A percentile compares a stretch with the other conserved stretches of the same genome.
phyloP scores from a whole-genome alignment of 2,329 filamentous ascomycete species.

The Cercospora sp. region DNA sequence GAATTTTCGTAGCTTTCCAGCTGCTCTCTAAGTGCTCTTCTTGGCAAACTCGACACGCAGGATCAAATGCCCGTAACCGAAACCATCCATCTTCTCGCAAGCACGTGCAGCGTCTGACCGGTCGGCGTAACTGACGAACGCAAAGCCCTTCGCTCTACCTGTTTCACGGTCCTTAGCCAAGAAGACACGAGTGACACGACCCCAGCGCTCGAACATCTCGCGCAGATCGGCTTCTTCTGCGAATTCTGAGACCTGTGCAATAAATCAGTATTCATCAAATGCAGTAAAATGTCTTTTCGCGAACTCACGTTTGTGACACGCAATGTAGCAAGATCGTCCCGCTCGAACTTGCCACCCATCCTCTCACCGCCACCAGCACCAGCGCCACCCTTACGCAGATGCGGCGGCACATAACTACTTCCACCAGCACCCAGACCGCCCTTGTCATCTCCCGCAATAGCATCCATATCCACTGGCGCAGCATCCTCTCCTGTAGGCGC shows the following conservation, averaged over 20 bases:
- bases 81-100: slow-evolving; percentile 97
- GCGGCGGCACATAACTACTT: slow-evolving; percentile 90
- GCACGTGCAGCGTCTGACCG: slow-evolving; percentile 85
- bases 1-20: background rate
- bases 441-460: slow-evolving; percentile 45
- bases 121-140: slow-evolving; percentile 96
- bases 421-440: slow-evolving; percentile 59
- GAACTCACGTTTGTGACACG: slow-evolving; percentile 89
- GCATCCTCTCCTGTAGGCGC: slow-evolving; percentile 65
- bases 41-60: slow-evolving; percentile 86
- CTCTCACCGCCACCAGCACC: slow-evolving; percentile 71
- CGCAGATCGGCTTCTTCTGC: slow-evolving; percentile 93
- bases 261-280: slow-evolving; percentile 32
- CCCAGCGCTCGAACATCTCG: slow-evolving; percentile 97
- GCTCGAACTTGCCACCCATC: slow-evolving; percentile 92
- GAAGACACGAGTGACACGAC: slow-evolving; percentile 95
- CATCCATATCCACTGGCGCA: slow-evolving; percentile 49
- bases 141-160: slow-evolving; percentile 94
- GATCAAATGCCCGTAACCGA: slow-evolving; percentile 82
- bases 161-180: slow-evolving; percentile 97
- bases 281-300: background rate
- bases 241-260: slow-evolving; percentile 81
- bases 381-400: slow-evolving; percentile 71
- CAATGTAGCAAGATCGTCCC: slow-evolving; percentile 93
- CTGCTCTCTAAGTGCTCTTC: slow-evolving; percentile 43